These are phyloP conservation scores for Penicillium oxalicum DNA, from an alignment of 2,329 filamentous ascomycete genomes.

Conservation along the genomic window DNA sequence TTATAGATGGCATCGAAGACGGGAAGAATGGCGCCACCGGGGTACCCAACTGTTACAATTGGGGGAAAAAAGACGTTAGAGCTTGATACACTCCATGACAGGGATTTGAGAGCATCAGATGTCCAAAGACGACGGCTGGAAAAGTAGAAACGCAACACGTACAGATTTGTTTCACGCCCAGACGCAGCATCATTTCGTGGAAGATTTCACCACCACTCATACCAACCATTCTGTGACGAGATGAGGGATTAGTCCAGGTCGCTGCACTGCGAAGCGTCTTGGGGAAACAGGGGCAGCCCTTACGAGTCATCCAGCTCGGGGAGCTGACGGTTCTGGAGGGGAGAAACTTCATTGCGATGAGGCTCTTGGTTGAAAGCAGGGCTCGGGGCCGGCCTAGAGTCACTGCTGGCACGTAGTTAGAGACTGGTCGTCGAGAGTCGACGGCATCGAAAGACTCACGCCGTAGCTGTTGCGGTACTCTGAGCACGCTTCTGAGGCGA, in stretches of 20 bases:
- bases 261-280: not conserved
- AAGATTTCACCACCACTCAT: conserved; percentile 96
- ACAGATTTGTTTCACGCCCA: conserved; percentile 91
- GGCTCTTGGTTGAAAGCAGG: conserved; percentile 53
- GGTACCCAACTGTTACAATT: conserved; percentile 65
- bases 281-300: conserved; percentile 29
- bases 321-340: conserved; percentile 55
- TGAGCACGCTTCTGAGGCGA: conserved; percentile 41
- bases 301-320: conserved; percentile 76
- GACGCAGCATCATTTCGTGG: conserved; percentile 97
- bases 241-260: not conserved
- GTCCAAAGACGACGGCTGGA: not conserved
- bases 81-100: not conserved
- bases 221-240: conserved; percentile 66
- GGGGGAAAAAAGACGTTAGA: conserved; percentile 4
- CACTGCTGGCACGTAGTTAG: conserved; percentile 34
- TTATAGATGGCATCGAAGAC: conserved; percentile 99
- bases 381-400: conserved; percentile 56
- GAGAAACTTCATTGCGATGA: conserved; percentile 60
- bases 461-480: conserved; percentile 46
- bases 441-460: conserved; percentile 44
- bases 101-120: not conserved
- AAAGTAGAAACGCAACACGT: conserved; percentile 41
- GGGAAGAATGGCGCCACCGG: conserved; percentile 91
- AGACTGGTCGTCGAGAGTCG: conserved; percentile 10